These are phyloP conservation scores for Ammopiptanthus mongolicus DNA, from an alignment of 306 rosid genomes.

Conservation along the genomic window DNA sequence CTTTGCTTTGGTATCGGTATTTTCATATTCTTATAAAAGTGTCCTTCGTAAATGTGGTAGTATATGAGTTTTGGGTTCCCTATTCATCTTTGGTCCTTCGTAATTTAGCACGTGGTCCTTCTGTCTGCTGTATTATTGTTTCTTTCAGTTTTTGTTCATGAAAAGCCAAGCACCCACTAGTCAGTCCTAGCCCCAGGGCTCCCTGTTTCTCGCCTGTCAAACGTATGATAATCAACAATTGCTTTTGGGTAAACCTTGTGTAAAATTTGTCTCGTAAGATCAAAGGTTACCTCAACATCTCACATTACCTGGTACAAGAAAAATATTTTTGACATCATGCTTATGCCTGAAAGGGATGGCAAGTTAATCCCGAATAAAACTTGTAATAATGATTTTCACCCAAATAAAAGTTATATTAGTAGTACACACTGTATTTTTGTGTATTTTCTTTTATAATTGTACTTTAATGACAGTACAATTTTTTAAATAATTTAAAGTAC, in stretches of 20 bases:
- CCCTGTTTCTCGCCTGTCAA: not conserved
- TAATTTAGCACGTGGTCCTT: not conserved
- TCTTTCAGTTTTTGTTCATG: not conserved
- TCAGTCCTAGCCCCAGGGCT: not conserved
- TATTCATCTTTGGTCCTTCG: not conserved
- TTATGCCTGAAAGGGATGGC: not conserved
- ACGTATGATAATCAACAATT: not conserved
- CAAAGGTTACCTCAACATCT: not conserved
- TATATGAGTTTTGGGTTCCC: not conserved
- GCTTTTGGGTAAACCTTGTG: not conserved
- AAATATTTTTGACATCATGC: not conserved
- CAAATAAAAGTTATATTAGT: no score
- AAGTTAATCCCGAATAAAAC: not conserved
- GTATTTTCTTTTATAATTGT: no score
- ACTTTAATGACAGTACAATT: no score
- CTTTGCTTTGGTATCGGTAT: conserved; percentile 14
- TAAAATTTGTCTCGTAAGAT: not conserved
- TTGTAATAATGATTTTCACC: no score
- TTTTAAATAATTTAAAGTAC: no score
- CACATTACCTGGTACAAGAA: not conserved
- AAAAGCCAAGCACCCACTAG: no score
- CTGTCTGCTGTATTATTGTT: not conserved
- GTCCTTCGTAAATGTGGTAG: not conserved
- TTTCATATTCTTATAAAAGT: conserved; percentile 15
- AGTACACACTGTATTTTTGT: no score